phyloP scores from a whole-genome alignment of 257 asterid species.

The Nicotiana tabacum region DNA sequence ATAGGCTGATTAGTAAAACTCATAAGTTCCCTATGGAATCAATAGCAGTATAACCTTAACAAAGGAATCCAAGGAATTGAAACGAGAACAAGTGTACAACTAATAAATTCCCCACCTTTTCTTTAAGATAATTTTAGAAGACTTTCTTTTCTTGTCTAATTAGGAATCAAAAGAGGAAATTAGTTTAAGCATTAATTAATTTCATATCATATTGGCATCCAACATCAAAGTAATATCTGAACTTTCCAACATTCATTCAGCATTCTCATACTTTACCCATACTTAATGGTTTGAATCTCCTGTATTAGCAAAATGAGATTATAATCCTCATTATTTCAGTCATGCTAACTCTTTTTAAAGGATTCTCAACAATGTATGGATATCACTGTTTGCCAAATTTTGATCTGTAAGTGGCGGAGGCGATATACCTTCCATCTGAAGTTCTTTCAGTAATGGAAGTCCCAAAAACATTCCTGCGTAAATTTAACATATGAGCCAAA shows the following conservation, averaged over 20 bases:
- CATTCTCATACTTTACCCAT: not conserved
- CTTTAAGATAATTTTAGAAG: not conserved
- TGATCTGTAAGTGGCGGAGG: not conserved
- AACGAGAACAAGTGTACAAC: not conserved
- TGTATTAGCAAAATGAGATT: not conserved
- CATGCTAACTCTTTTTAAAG: not conserved
- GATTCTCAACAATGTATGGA: not conserved
- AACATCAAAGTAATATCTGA: not conserved
- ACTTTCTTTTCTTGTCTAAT: not conserved
- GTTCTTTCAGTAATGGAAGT: constrained; percentile 39
- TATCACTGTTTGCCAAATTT: not conserved
- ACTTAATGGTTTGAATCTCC: not conserved
- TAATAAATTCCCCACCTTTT: not conserved
- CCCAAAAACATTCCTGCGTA: constrained; percentile 51
- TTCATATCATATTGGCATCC: not conserved
- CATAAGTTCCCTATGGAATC: not conserved
- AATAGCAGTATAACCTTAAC: not conserved
- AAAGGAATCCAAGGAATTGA: not conserved
- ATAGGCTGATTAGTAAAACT: not conserved
- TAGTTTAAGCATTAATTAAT: not conserved
- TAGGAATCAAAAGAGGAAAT: not conserved
- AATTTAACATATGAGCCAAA: not conserved
- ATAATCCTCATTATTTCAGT: not conserved
- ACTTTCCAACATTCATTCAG: not conserved
- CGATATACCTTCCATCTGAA: constrained; percentile 37